phyloP scores from a whole-genome alignment of 2,329 filamentous ascomycete species.

The Talaromyces sp. region DNA sequence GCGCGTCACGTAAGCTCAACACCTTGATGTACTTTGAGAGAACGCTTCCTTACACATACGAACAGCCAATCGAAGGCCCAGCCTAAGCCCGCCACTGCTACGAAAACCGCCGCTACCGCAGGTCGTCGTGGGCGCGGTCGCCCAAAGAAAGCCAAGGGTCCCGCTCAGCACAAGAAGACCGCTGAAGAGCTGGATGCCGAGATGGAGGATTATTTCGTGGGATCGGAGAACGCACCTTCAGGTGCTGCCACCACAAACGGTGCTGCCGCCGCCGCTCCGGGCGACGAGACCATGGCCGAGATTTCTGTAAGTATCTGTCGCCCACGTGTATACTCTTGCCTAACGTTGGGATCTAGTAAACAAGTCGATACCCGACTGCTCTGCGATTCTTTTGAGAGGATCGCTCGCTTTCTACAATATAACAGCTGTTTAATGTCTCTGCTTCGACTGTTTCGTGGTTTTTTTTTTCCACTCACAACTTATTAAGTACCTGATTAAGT shows the following conservation, averaged over 20 bases:
- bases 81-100: slow-evolving; percentile 74
- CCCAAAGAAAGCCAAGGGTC: slow-evolving; percentile 55
- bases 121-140: slow-evolving; percentile 46
- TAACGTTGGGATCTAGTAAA: slow-evolving; percentile 5
- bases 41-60: slow-evolving; percentile 26
- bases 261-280: slow-evolving; percentile 47
- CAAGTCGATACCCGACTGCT: slow-evolving; percentile 1
- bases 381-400: neutral
- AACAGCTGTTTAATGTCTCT: neutral
- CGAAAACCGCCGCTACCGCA: slow-evolving; percentile 60
- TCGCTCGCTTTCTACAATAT: neutral
- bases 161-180: slow-evolving; percentile 76
- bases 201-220: slow-evolving; percentile 89
- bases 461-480: neutral
- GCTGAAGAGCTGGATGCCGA: slow-evolving; percentile 93
- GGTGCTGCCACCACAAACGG: slow-evolving; percentile 47
- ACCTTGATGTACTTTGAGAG: neutral
- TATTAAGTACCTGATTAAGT: neutral
- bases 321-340: neutral
- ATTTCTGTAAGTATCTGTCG: slow-evolving; percentile 45
- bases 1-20: slow-evolving; percentile 65
- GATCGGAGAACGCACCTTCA: slow-evolving; percentile 39
- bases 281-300: slow-evolving; percentile 55
- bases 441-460: neutral
- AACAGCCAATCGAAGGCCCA: slow-evolving; percentile 62